Base-by-base conservation (phyloP, 257 asterid genomes). In the Leptodermis oblonga region DNA sequence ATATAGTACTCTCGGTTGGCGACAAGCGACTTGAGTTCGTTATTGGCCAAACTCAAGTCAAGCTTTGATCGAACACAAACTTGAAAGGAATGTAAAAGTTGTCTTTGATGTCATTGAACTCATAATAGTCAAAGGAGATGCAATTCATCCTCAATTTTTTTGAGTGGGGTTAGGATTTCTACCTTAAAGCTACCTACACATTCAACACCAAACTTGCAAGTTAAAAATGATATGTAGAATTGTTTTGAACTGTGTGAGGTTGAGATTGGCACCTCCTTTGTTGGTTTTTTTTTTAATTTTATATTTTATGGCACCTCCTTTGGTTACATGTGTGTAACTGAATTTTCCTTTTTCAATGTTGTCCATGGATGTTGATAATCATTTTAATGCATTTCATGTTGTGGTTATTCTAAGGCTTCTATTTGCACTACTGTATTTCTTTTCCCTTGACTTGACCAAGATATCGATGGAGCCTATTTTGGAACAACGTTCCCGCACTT, bases 401-500 rank as follows among this genome's bases (percentile, higher is more conserved):
- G 26, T 41, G 61, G 42, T 20, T 72, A 18, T 37, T 64, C 7
- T 64, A 17, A 17, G 6, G 42, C 36, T 15, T 59, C 23, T 26
- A 0, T 31, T 17, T 0, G 25, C 23, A 3, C 17, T 59, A 31
- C 17, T 31, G 13, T 20, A 49, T 34, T 67, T 8, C 18, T 72
- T 67, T 74, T 61, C 17, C 86, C 61, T 80, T 78, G 72, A 85
- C 82, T 55, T 55, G 42, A 67, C 41, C 56, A 65, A 84, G 90
- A 71, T 46, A 77, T 82, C 11, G 87, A 85, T 76, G 89, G 89
- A 74, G 82, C 87, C 65, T 84, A 82, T 67, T 80, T 82, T 17
- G 87, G 89, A 33, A 84, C 90, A 3, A 85, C 90, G 65, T 85
- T 85, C 58, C 87, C 87, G 4, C 82, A 80, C 70, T 54, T 83